A percentile compares a stretch with the other conserved stretches of the same genome.
Conservation (phyloP, 2,329 filamentous ascomycete genomes). For the Sclerotinia glacialis region DNA sequence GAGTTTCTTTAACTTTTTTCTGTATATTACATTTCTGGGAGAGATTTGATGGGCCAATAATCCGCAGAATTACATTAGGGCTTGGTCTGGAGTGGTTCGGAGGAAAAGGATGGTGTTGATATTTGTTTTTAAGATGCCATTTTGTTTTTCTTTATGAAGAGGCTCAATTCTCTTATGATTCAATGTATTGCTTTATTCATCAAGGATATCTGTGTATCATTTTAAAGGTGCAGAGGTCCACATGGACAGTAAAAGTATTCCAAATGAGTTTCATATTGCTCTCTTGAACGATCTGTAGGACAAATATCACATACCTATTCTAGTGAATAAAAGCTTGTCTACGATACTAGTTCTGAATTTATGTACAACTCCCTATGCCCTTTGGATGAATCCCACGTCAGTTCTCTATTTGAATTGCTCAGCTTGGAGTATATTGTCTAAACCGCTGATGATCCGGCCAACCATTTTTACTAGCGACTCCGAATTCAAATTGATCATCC, state of each 20-base stretch:
- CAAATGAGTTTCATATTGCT: background rate
- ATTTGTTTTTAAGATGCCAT: background rate
- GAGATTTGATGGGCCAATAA: background rate
- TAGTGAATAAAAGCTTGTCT: background rate
- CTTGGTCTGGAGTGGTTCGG: background rate
- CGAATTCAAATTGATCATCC: background rate
- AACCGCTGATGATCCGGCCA: background rate
- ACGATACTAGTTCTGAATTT: background rate
- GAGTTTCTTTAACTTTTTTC: background rate
- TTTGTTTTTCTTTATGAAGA: background rate
- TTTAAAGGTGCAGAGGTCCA: background rate
- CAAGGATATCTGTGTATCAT: background rate
- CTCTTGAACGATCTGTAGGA: background rate
- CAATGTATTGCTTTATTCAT: background rate
- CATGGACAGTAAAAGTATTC: too few relatives aligned
- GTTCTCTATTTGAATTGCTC: background rate
- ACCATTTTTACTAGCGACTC: too few relatives aligned
- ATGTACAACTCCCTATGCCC: background rate
- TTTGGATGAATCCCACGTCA: background rate
- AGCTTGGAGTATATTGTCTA: background rate
- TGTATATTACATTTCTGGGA: background rate
- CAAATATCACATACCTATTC: background rate
- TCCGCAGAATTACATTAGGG: background rate
- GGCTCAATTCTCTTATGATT: background rate
- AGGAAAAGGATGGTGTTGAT: background rate